These are phyloP conservation scores for Austroboletus novae-zelandiae DNA, from an alignment of 1,284 basidiomycete genomes.

Conservation along the genomic window DNA sequence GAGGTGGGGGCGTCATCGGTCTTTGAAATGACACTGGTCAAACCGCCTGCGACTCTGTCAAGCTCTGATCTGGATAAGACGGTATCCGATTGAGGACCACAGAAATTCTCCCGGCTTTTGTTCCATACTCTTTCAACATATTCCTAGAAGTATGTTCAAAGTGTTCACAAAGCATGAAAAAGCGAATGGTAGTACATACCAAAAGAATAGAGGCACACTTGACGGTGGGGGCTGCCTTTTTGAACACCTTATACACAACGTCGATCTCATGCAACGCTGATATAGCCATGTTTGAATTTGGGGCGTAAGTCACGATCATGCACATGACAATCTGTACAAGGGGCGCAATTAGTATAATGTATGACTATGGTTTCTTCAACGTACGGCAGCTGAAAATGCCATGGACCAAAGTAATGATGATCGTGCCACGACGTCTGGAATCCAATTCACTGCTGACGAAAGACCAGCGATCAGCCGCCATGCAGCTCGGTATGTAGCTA, in stretches of 20 bases:
- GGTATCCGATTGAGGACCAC: constrained; percentile 32
- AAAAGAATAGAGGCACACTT: constrained; percentile 49
- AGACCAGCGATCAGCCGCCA: constrained; percentile 58
- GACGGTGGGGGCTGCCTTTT: constrained; percentile 46
- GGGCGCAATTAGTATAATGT: background rate
- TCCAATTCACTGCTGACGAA: constrained; percentile 38
- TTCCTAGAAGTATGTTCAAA: constrained; percentile 34
- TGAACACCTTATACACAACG: constrained; percentile 47
- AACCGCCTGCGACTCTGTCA: constrained; percentile 57
- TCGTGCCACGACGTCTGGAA: constrained; percentile 44
- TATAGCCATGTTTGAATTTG: constrained; percentile 51
- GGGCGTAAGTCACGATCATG: constrained; percentile 56
- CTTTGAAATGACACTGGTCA: constrained; percentile 47
- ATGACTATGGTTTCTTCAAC: constrained; percentile 24
- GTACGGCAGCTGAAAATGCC: constrained; percentile 57
- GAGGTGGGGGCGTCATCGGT: constrained; percentile 4
- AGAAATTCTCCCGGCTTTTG: constrained; percentile 51
- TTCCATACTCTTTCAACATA: constrained; percentile 48
- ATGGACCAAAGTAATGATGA: constrained; percentile 58
- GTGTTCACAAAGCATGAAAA: background rate
- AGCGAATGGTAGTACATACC: constrained; percentile 36
- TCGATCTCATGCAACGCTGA: constrained; percentile 60
- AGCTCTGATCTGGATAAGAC: constrained; percentile 47
- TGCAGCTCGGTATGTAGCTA: constrained; percentile 67
- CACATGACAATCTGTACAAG: constrained; percentile 62